These are phyloP conservation scores for Bathelium albidoporum DNA, from an alignment of 495 filamentous ascomycete genomes.

Conservation along the genomic window DNA sequence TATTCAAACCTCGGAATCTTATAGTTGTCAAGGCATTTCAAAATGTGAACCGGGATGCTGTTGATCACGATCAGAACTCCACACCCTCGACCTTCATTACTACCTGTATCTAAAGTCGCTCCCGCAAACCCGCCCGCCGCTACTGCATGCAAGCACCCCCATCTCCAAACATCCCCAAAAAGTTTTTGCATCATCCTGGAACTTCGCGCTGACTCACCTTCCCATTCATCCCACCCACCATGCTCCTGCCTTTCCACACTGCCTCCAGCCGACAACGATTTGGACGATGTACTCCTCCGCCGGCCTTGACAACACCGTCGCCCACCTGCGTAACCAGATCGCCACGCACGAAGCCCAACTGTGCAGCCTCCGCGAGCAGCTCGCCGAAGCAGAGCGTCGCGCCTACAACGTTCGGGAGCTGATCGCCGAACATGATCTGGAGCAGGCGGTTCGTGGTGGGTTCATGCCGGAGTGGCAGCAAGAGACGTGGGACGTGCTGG, in stretches of 20 bases:
- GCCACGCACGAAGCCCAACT: slow-evolving; percentile 25
- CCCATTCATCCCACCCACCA: too few species aligned
- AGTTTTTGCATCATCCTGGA: too few species aligned
- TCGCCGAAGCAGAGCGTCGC: slow-evolving; percentile 22
- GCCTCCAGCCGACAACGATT: too few species aligned
- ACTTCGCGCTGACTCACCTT: too few species aligned
- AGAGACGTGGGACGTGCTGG: slow-evolving; percentile 19
- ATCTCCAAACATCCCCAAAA: background rate
- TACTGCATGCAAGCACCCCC: background rate
- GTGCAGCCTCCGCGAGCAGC: slow-evolving; percentile 18
- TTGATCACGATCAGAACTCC: too few species aligned
- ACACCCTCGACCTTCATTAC: background rate
- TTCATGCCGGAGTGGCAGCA: slow-evolving; percentile 21
- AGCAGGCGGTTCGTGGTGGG: slow-evolving; percentile 20
- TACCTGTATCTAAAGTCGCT: too few species aligned
- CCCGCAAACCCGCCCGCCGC: background rate
- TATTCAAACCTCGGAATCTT: too few species aligned
- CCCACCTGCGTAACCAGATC: slow-evolving; percentile 23
- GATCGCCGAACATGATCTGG: background rate
- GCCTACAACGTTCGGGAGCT: slow-evolving; percentile 1
- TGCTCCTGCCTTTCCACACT: background rate
- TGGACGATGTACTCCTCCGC: slow-evolving; percentile 1
- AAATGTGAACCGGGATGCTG: too few species aligned
- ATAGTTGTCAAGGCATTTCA: too few species aligned
- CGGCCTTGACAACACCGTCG: slow-evolving; percentile 7